A percentile compares a stretch with the other conserved stretches of the same genome.
Conservation (phyloP, 129 eudicot genomes). For the Silybum marianum region DNA sequence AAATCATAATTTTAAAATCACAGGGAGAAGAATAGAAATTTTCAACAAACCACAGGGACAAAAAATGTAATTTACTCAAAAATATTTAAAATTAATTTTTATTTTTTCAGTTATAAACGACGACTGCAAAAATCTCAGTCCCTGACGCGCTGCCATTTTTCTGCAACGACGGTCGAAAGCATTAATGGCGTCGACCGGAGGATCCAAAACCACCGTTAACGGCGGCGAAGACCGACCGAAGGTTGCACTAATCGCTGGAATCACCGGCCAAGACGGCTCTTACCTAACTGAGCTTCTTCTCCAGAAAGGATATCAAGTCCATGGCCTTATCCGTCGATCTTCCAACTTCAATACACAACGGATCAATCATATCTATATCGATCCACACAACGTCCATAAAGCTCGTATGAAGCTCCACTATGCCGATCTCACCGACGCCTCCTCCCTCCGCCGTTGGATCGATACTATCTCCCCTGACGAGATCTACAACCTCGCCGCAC, state of each 20-base stretch:
- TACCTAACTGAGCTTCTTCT: slow-evolving; percentile 93
- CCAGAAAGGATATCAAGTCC: slow-evolving; percentile 73
- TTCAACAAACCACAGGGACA: no score
- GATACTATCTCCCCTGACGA: slow-evolving; percentile 78
- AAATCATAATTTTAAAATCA: no score
- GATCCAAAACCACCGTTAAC: slow-evolving; percentile 40
- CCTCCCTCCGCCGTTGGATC: slow-evolving; percentile 93
- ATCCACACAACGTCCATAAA: slow-evolving; percentile 80
- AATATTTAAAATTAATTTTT: no score
- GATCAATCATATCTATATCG: slow-evolving; percentile 95
- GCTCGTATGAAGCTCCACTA: slow-evolving; percentile 96
- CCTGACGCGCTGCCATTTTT: neutral
- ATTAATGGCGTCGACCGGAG: slow-evolving; percentile 37
- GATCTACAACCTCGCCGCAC: slow-evolving; percentile 96
- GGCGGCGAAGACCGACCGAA: slow-evolving; percentile 44
- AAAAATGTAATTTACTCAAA: no score
- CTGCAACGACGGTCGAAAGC: neutral
- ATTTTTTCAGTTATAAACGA: neutral
- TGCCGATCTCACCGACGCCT: slow-evolving; percentile 94
- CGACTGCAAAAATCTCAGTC: neutral
- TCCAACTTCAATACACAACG: slow-evolving; percentile 96
- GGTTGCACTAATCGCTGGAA: slow-evolving; percentile 82
- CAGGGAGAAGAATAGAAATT: no score
- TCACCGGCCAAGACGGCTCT: slow-evolving; percentile 97
- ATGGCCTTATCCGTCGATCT: slow-evolving; percentile 91